A percentile compares a stretch with the other conserved stretches of the same genome.
phyloP scores from a whole-genome alignment of 106 monocot genomes.

The Vanilla planifolia region DNA sequence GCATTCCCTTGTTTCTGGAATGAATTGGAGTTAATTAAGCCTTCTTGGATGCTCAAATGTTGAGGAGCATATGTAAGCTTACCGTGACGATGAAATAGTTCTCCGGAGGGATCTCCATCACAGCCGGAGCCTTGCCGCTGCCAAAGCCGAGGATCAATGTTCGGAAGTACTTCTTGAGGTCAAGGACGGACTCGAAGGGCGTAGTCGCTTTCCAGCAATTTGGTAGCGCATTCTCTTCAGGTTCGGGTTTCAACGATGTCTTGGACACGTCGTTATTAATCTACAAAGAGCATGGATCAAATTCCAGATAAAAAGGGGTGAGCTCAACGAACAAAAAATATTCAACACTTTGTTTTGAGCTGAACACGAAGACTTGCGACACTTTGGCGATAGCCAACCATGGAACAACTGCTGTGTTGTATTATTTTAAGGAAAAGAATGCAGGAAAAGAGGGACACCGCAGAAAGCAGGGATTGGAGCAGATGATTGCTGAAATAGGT shows the following conservation, averaged over 20 bases:
- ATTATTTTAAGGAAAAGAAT: background rate
- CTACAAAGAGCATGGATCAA: no score
- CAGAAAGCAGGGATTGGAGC: conserved; percentile 48
- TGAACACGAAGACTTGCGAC: no score
- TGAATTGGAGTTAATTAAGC: no score
- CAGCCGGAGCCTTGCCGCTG: conserved; percentile 26
- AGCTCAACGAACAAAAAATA: no score
- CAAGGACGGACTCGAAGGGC: conserved; percentile 56
- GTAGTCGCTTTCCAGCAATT: conserved; percentile 71
- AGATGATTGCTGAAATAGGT: conserved; percentile 57
- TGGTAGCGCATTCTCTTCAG: conserved; percentile 49
- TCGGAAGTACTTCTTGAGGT: conserved; percentile 53
- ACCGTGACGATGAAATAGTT: conserved; percentile 53
- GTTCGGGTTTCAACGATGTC: conserved; percentile 34
- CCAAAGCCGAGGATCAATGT: conserved; percentile 29
- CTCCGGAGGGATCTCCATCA: conserved; percentile 47
- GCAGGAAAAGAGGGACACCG: conserved; percentile 24
- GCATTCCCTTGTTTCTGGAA: conserved; percentile 66
- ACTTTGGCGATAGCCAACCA: no score
- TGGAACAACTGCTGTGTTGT: no score
- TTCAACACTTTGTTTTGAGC: no score
- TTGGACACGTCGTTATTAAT: no score
- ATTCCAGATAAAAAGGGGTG: no score
- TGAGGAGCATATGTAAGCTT: conserved; percentile 17
- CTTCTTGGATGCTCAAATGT: no score